Percentiles rank a stretch among this genome's conserved stretches.
Conservation (phyloP, 768 basidiomycete genomes). For the Suillus placidus region DNA sequence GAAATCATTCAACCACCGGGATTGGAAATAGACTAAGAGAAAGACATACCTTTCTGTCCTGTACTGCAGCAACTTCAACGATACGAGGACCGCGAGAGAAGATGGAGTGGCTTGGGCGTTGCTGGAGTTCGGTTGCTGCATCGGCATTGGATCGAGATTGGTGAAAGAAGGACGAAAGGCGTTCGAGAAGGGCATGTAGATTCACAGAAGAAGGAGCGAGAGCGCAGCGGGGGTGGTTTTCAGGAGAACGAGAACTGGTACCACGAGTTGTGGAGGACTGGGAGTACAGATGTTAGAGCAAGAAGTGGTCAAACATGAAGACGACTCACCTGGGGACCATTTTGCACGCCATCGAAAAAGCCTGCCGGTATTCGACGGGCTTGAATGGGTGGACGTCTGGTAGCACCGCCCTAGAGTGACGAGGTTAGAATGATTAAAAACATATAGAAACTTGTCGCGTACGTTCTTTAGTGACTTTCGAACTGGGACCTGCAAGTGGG, state of each 20-base stretch:
- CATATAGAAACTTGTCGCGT: too few species aligned
- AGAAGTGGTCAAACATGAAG: not conserved
- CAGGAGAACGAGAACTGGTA: not conserved
- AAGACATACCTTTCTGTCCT: not conserved
- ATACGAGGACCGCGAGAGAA: not conserved
- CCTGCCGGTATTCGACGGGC: not conserved
- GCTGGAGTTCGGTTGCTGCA: not conserved
- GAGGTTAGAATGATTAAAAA: too few species aligned
- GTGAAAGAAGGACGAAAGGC: not conserved
- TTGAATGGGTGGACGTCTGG: not conserved
- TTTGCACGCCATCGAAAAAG: not conserved
- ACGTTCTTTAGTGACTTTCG: not conserved
- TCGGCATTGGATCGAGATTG: not conserved
- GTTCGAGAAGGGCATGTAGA: not conserved
- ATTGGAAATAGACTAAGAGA: not conserved
- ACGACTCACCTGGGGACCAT: not conserved
- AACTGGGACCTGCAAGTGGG: not conserved
- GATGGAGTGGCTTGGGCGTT: not conserved
- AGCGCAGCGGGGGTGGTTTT: not conserved
- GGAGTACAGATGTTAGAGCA: not conserved
- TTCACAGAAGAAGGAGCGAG: not conserved
- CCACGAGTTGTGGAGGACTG: not conserved
- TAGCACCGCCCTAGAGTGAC: not conserved
- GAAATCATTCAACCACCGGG: not conserved
- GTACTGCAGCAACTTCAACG: not conserved